Percentiles rank a stretch among this genome's conserved stretches.
These are phyloP conservation scores for Mycena crocata DNA, from an alignment of 768 basidiomycete species.

Conservation along the genomic window DNA sequence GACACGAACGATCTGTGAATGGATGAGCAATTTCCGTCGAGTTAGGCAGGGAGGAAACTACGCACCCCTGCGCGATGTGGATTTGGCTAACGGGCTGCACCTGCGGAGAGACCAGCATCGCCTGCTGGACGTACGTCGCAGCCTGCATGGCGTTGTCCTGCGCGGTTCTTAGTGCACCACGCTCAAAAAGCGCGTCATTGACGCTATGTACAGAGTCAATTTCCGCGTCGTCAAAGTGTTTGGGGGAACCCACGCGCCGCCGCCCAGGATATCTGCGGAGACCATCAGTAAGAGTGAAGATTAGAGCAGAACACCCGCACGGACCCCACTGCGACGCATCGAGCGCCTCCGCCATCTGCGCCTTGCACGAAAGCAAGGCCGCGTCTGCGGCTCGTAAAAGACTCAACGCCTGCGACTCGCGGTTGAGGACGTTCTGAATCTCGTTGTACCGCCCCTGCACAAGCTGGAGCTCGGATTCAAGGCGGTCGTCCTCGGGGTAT, in stretches of 20 bases:
- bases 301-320: constrained; percentile 3
- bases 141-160: constrained; percentile 51
- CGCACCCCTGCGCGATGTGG: constrained; percentile 53
- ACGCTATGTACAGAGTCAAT: too few relatives aligned
- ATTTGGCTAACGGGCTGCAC: constrained; percentile 54
- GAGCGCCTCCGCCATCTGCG: constrained; percentile 51
- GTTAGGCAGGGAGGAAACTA: constrained; percentile 1
- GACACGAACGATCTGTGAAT: too few relatives aligned
- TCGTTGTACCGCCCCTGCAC: constrained; percentile 49
- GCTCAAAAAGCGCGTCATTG: constrained; percentile 41
- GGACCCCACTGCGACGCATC: constrained; percentile 54
- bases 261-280: constrained; percentile 56
- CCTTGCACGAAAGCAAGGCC: constrained; percentile 46
- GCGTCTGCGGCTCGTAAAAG: constrained; percentile 51
- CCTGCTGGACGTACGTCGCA: constrained; percentile 52
- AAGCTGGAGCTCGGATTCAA: constrained; percentile 50
- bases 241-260: constrained; percentile 45
- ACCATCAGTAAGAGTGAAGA: background rate
- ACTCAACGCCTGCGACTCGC: constrained; percentile 54
- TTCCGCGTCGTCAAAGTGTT: background rate
- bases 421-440: constrained; percentile 50
- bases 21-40: too few relatives aligned
- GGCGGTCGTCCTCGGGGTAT: constrained; percentile 58
- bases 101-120: constrained; percentile 48
- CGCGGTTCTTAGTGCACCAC: constrained; percentile 52